These are phyloP conservation scores for Colletotrichum sansevieriae DNA, from an alignment of 2,329 filamentous ascomycete genomes.

Conservation along the genomic window DNA sequence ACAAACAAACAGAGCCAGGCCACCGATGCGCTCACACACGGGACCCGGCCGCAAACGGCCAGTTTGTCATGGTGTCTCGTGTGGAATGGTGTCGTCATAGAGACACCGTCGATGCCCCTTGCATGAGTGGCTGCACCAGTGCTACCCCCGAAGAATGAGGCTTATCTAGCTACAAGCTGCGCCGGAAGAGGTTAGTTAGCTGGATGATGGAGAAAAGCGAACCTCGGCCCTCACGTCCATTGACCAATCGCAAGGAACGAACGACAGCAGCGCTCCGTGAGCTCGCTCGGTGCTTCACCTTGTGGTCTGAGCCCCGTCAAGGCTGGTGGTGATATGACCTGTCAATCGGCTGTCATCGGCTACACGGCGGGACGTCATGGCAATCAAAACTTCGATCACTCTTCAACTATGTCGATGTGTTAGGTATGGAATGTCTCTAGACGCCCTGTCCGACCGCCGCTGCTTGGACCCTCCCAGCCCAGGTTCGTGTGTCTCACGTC, in stretches of 20 bases:
- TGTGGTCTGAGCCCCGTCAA: slow-evolving; percentile 7
- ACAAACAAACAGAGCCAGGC: neutral
- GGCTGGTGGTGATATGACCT: too few relatives aligned
- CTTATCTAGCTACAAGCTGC: slow-evolving; percentile 3
- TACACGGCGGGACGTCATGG: neutral
- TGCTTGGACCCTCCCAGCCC: slow-evolving; percentile 11
- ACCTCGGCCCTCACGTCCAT: slow-evolving; percentile 15
- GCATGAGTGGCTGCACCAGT: slow-evolving; percentile 42
- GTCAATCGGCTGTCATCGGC: neutral
- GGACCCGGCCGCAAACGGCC: slow-evolving; percentile 27
- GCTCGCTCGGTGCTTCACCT: neutral
- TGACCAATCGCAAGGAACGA: slow-evolving; percentile 17
- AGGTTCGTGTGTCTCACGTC: slow-evolving; percentile 2
- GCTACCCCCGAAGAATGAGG: slow-evolving; percentile 8
- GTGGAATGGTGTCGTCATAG: slow-evolving; percentile 43
- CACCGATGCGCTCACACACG: slow-evolving; percentile 34
- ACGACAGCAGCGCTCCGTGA: neutral
- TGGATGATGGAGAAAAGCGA: neutral
- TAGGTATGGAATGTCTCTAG: slow-evolving; percentile 10
- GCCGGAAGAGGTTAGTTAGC: neutral
- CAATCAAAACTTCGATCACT: neutral
- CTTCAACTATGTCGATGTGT: neutral
- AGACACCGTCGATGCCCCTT: slow-evolving; percentile 33
- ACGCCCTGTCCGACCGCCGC: neutral
- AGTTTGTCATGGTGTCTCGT: slow-evolving; percentile 40